Evolutionary conservation across 805 yeast species (phyloP).

Genomic region (Middelhovenomyces tepae): DNA sequence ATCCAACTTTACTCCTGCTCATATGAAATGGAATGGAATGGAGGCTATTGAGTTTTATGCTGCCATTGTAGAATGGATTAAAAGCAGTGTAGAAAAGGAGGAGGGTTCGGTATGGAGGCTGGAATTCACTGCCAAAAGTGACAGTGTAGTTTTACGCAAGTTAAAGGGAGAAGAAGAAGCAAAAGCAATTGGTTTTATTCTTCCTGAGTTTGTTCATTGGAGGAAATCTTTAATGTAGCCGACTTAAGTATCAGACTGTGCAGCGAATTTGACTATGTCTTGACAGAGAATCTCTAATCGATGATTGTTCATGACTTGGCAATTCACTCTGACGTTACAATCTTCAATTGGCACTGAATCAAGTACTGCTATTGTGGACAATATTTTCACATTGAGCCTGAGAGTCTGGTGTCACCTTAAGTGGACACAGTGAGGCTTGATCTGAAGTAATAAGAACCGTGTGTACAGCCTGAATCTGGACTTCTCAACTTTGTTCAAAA

Average conservation of each 20-base stretch:
- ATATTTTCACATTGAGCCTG: too few species aligned
- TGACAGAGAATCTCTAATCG: conserved; percentile 3
- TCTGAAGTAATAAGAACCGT: background rate
- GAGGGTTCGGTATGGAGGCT: conserved; percentile 45
- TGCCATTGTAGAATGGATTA: conserved; percentile 73
- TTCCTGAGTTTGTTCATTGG: conserved; percentile 48
- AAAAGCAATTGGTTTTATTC: conserved; percentile 33
- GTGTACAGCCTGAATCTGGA: conserved; percentile 4
- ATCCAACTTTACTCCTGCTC: conserved; percentile 12
- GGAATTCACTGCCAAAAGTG: conserved; percentile 47
- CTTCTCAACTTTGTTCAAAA: conserved; percentile 6
- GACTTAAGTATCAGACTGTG: background rate
- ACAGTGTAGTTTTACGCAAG: conserved; percentile 44
- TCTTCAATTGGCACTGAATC: too few species aligned
- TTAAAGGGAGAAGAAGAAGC: conserved; percentile 34
- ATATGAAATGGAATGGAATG: conserved; percentile 51
- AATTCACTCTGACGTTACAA: too few species aligned
- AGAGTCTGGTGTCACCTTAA: background rate
- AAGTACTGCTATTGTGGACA: too few species aligned
- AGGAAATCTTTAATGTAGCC: conserved; percentile 24
- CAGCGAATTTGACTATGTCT: conserved; percentile 1
- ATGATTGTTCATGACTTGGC: background rate
- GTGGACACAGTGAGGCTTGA: conserved; percentile 1
- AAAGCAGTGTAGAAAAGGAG: conserved; percentile 43
- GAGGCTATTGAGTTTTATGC: conserved; percentile 82